Conservation (phyloP, 805 yeast genomes). For the Metschnikowia sp. region DNA sequence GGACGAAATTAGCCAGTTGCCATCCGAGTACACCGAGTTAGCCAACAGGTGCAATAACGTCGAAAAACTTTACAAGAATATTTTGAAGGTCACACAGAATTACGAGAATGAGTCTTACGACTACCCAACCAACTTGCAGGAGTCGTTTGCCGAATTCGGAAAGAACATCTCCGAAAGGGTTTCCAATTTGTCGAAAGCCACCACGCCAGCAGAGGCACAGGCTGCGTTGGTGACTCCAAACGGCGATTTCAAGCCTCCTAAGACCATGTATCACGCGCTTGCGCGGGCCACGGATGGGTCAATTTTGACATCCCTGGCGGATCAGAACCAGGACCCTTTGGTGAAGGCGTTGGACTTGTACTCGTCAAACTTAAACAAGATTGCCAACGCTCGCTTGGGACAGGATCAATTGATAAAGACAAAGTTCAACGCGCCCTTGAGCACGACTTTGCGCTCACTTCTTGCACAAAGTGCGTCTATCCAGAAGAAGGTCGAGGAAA, state of each 20-base stretch:
- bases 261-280: conserved; percentile 79
- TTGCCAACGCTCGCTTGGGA: conserved; percentile 78
- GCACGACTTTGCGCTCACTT: conserved; percentile 57
- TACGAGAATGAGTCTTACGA: conserved; percentile 80
- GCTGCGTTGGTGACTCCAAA: conserved; percentile 49
- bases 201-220: conserved; percentile 80
- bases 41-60: conserved; percentile 39
- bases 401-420: conserved; percentile 73
- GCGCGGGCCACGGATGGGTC: conserved; percentile 68
- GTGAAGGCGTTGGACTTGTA: conserved; percentile 62
- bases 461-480: conserved; percentile 63
- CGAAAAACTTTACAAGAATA: conserved; percentile 40
- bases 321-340: conserved; percentile 45
- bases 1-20: conserved; percentile 74
- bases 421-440: conserved; percentile 66
- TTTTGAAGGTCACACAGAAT: conserved; percentile 41
- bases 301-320: conserved; percentile 38
- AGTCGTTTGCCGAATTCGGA: conserved; percentile 71
- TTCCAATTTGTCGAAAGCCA: conserved; percentile 64
- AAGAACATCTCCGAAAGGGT: conserved; percentile 63
- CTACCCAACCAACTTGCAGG: conserved; percentile 73
- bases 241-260: conserved; percentile 58
- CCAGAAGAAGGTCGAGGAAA: conserved; percentile 72
- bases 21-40: conserved; percentile 66
- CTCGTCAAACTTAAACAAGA: conserved; percentile 65